Percentiles rank a stretch among this genome's conserved stretches.
phyloP scores from a whole-genome alignment of 2,329 filamentous ascomycete species.

The Fusarium continuum region DNA sequence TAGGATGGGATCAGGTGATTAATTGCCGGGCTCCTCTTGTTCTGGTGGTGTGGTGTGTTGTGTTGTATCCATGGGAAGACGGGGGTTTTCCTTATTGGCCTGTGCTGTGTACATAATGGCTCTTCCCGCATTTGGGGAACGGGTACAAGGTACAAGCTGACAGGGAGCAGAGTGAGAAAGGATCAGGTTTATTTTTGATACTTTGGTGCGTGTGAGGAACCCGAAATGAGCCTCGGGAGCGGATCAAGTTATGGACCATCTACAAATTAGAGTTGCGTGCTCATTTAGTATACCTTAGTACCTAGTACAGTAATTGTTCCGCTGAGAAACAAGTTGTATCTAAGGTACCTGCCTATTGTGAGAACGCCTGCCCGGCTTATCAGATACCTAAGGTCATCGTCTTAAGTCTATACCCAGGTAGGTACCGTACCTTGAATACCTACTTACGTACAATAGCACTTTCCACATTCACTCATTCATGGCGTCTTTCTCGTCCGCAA shows the following conservation, averaged over 20 bases:
- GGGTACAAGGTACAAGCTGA: conserved; percentile 18
- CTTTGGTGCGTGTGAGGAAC: neutral
- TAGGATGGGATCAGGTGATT: conserved; percentile 34
- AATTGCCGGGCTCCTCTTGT: conserved; percentile 7
- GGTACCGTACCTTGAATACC: too few species aligned
- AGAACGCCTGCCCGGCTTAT: too few species aligned
- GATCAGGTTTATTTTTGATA: neutral
- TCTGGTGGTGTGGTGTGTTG: conserved; percentile 13
- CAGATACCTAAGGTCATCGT: too few species aligned
- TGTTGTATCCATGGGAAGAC: conserved; percentile 17
- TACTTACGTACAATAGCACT: neutral
- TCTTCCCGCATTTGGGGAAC: conserved; percentile 25
- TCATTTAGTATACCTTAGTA: too few species aligned
- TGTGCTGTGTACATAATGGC: conserved; percentile 11
- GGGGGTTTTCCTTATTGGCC: conserved; percentile 19
- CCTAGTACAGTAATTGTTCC: too few species aligned
- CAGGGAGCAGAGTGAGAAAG: neutral
- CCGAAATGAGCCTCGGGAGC: neutral
- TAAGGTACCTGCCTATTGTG: too few species aligned
- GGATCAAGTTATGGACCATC: too few species aligned
- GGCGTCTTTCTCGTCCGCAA: conserved; percentile 21
- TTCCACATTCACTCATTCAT: conserved; percentile 22
- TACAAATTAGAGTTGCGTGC: too few species aligned
- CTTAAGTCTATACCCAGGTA: too few species aligned
- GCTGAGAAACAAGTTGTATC: neutral